These are phyloP conservation scores for Hirsutella minnesotensis DNA, from an alignment of 2,329 filamentous ascomycete species.

Conservation along the genomic window DNA sequence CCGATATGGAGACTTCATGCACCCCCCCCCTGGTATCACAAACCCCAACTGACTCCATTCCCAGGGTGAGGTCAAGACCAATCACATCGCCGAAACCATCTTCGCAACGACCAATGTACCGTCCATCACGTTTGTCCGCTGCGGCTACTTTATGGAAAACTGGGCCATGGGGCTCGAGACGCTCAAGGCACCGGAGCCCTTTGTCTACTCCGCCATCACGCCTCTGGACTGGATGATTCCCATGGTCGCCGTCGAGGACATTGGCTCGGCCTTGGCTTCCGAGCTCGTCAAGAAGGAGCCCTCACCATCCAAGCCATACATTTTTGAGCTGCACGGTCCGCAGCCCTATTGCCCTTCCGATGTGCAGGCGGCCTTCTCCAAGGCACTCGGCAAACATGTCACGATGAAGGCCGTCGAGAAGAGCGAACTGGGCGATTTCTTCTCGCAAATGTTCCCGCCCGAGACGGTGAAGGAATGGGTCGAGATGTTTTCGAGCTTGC, in stretches of 20 bases:
- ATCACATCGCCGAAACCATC: slow-evolving; percentile 19
- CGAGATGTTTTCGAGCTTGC: slow-evolving; percentile 17
- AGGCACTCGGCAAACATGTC: slow-evolving; percentile 13
- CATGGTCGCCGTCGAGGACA: slow-evolving; percentile 17
- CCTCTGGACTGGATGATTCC: slow-evolving; percentile 19
- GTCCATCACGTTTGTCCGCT: slow-evolving; percentile 19
- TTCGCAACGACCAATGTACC: slow-evolving; percentile 8
- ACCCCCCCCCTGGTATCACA: no score
- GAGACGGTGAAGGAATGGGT: slow-evolving; percentile 14
- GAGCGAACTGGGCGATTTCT: slow-evolving; percentile 11
- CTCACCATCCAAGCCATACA: slow-evolving; percentile 11
- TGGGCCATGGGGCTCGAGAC: slow-evolving; percentile 18
- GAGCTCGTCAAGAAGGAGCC: slow-evolving; percentile 10
- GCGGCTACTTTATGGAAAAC: slow-evolving; percentile 27
- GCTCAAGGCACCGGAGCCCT: slow-evolving; percentile 12
- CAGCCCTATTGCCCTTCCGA: slow-evolving; percentile 15
- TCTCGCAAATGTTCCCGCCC: slow-evolving; percentile 10
- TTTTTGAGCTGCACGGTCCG: slow-evolving; percentile 20
- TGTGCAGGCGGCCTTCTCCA: slow-evolving; percentile 15
- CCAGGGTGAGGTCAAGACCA: slow-evolving; percentile 24
- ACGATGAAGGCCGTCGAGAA: slow-evolving; percentile 15
- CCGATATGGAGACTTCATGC: not conserved
- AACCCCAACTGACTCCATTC: not conserved
- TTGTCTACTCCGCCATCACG: slow-evolving; percentile 21
- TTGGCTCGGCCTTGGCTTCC: slow-evolving; percentile 13